Evolutionary conservation across 345 rosid species (phyloP).

Genomic region (Raphanus sativus): DNA sequence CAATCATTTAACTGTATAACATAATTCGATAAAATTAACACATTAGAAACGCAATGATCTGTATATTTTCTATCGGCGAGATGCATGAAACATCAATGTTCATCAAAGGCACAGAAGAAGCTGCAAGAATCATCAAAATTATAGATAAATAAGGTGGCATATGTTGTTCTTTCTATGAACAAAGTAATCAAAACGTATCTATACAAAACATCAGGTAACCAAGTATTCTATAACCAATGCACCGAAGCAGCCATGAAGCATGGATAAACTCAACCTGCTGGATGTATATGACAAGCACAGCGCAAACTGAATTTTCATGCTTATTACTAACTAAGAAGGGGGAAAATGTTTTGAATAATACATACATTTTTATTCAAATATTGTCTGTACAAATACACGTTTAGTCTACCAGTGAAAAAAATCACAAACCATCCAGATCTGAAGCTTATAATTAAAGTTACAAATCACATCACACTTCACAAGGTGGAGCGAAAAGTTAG

Average conservation of each 20-base stretch:
- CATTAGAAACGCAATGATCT: background rate
- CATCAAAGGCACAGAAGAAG: constrained; percentile 59
- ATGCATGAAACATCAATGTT: no score
- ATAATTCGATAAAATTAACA: background rate
- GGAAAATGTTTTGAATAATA: background rate
- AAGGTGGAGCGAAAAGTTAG: constrained; percentile 12
- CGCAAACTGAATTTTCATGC: background rate
- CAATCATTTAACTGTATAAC: constrained; percentile 3
- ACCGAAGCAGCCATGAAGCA: background rate
- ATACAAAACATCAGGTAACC: background rate
- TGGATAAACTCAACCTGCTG: constrained; percentile 10
- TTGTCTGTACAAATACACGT: background rate
- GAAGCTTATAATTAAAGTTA: background rate
- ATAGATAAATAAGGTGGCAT: background rate
- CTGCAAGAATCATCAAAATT: constrained; percentile 16
- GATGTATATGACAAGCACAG: background rate
- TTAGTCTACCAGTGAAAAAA: background rate
- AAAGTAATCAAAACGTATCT: background rate
- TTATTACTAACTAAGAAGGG: background rate
- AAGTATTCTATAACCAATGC: background rate
- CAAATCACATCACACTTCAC: constrained; percentile 11
- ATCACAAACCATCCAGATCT: background rate
- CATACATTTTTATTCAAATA: background rate
- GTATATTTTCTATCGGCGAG: no score
- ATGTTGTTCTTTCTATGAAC: background rate